Conservation (phyloP, 163 green algal species). For the Scenedesmus sp. region DNA sequence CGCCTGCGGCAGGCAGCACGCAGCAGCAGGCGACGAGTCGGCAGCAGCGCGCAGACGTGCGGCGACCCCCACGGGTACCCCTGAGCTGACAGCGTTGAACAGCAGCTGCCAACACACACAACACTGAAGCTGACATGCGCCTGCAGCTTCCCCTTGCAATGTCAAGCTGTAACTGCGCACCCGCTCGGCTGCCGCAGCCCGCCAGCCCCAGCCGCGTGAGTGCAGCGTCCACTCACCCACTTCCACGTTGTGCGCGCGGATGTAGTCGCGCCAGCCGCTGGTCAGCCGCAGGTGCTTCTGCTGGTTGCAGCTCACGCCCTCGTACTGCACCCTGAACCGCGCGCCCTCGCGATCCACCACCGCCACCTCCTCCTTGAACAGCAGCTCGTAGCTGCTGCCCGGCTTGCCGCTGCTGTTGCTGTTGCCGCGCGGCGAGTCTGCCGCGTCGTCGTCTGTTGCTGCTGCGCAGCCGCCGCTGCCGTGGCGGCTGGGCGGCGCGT, state of each 20-base stretch:
- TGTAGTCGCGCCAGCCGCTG: conserved; percentile 52
- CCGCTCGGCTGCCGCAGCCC: not conserved
- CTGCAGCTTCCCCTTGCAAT: not conserved
- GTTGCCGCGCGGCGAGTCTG: not conserved
- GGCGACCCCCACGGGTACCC: not conserved
- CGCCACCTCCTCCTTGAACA: conserved; percentile 48
- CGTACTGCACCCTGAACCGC: conserved; percentile 37
- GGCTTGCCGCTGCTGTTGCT: not conserved
- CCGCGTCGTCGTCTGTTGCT: not conserved
- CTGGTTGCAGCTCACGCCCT: conserved; percentile 49
- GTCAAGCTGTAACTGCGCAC: not conserved
- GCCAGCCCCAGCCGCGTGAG: no score
- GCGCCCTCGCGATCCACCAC: conserved; percentile 6
- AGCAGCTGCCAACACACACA: not conserved
- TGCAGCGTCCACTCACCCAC: conserved; percentile 27
- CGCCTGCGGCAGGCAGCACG: conserved; percentile 11
- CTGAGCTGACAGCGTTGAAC: not conserved
- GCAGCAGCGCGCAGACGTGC: not conserved
- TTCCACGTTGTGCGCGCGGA: conserved; percentile 9
- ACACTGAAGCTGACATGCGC: not conserved
- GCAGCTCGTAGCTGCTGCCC: conserved; percentile 44
- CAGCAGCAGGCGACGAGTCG: not conserved
- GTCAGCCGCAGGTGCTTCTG: conserved; percentile 57
- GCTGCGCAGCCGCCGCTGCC: not conserved
- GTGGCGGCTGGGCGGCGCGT: not conserved